These are phyloP conservation scores for Colletotrichum musicola DNA, from an alignment of 2,329 filamentous ascomycete genomes.

Conservation along the genomic window DNA sequence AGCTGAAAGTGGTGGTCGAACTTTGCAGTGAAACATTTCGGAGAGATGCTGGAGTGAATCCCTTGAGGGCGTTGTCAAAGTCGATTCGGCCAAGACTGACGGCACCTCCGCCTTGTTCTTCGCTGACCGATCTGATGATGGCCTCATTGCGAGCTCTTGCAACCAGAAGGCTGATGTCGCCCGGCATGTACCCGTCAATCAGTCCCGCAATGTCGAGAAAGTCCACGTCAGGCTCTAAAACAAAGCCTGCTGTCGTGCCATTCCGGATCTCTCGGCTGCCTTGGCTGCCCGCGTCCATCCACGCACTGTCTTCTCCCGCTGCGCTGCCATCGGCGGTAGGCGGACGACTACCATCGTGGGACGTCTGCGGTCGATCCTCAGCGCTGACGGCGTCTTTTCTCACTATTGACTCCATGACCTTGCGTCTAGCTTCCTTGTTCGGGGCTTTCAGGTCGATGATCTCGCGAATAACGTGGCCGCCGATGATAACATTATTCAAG, in stretches of 20 bases:
- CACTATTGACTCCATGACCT: conserved; percentile 85
- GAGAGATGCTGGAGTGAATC: conserved; percentile 94
- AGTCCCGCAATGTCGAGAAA: conserved; percentile 93
- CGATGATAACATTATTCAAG: conserved; percentile 89
- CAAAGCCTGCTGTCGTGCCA: conserved; percentile 70
- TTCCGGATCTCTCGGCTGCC: conserved; percentile 57
- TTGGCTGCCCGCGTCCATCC: conserved; percentile 81
- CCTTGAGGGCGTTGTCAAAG: conserved; percentile 86
- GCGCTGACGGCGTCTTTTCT: conserved; percentile 62
- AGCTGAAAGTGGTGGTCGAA: conserved; percentile 91
- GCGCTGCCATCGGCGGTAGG: conserved; percentile 67
- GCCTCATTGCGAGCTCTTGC: conserved; percentile 92
- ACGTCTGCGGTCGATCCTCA: conserved; percentile 49
- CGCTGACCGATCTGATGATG: conserved; percentile 83
- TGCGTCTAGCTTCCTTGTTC: conserved; percentile 88
- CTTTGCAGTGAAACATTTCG: conserved; percentile 95
- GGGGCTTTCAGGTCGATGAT: conserved; percentile 91
- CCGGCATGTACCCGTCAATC: conserved; percentile 98
- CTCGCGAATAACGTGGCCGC: conserved; percentile 92
- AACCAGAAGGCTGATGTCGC: conserved; percentile 88
- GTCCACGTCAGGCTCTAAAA: conserved; percentile 82
- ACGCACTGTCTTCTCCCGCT: conserved; percentile 69
- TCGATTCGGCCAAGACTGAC: conserved; percentile 79
- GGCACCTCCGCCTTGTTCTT: conserved; percentile 57
- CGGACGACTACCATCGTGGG: conserved; percentile 64